Evolutionary conservation across 176 grass and related monocot species (phyloP).

Genomic region (Olyra latifolia): DNA sequence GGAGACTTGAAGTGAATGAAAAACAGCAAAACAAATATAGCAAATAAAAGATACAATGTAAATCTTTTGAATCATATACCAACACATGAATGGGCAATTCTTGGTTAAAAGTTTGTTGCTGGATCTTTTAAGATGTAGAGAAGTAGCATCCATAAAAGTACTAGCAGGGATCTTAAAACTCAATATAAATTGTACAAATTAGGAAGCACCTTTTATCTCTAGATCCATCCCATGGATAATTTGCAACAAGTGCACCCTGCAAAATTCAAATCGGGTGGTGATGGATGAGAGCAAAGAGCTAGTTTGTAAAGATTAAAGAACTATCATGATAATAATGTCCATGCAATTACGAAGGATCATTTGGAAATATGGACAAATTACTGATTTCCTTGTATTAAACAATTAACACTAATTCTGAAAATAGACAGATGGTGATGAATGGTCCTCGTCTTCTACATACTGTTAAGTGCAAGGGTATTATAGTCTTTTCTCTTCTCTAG

Average conservation of each 20-base stretch:
- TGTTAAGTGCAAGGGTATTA: too few relatives aligned
- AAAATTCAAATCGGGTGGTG: conserved; percentile 27
- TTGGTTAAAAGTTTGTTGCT: conserved; percentile 16
- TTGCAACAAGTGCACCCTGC: conserved; percentile 95
- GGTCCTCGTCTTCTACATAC: background rate
- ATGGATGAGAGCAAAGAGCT: conserved; percentile 9
- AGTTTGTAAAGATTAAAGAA: background rate
- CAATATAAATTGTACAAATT: conserved; percentile 19
- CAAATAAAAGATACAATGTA: background rate
- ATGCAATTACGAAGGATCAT: background rate
- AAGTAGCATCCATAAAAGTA: conserved; percentile 18
- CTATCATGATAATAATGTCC: background rate
- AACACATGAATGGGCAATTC: background rate
- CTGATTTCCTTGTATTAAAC: background rate
- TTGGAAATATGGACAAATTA: background rate
- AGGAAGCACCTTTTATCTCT: conserved; percentile 59
- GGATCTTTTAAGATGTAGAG: background rate
- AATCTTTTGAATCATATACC: background rate
- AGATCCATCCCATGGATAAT: conserved; percentile 99
- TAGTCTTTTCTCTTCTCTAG: too few relatives aligned
- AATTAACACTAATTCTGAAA: conserved; percentile 7
- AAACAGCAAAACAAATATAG: conserved; percentile 19
- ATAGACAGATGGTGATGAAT: background rate
- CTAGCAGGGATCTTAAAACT: conserved; percentile 12
- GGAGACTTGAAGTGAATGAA: background rate